A percentile compares a stretch with the other conserved stretches of the same genome.
Conservation (phyloP, 352 stramenopile species). For the Globisporangium mamillatum region DNA sequence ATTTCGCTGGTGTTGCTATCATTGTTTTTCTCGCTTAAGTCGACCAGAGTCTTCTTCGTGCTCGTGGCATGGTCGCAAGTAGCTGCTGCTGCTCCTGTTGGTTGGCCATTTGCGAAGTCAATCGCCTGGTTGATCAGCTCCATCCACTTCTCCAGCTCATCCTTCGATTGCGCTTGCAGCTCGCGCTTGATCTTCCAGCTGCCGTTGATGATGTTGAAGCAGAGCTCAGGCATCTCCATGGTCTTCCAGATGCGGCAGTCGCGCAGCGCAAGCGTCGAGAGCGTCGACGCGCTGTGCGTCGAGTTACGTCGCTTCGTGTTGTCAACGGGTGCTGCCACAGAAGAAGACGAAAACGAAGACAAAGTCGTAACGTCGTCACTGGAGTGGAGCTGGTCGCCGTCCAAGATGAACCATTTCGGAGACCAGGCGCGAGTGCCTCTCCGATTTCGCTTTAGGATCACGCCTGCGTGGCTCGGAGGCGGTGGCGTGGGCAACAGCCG, state of each 20-base stretch:
- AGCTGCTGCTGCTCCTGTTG: neutral
- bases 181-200: slow-evolving; percentile 85
- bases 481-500: slow-evolving; percentile 28
- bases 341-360: slow-evolving; percentile 5
- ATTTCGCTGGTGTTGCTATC: slow-evolving; percentile 21
- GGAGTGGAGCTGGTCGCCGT: slow-evolving; percentile 74
- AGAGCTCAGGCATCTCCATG: slow-evolving; percentile 80
- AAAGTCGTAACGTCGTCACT: slow-evolving; percentile 30
- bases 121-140: slow-evolving; percentile 71
- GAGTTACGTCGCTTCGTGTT: slow-evolving; percentile 3
- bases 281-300: slow-evolving; percentile 25
- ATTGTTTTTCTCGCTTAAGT: slow-evolving; percentile 19
- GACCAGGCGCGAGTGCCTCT: slow-evolving; percentile 67
- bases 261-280: slow-evolving; percentile 61
- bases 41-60: slow-evolving; percentile 10
- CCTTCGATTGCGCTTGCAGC: slow-evolving; percentile 53
- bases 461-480: slow-evolving; percentile 48
- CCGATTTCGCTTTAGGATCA: slow-evolving; percentile 73
- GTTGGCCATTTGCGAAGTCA: slow-evolving; percentile 62
- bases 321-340: slow-evolving; percentile 23
- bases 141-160: slow-evolving; percentile 73
- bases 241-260: slow-evolving; percentile 86
- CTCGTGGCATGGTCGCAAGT: neutral
- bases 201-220: slow-evolving; percentile 73
- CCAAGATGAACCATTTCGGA: slow-evolving; percentile 68